A percentile compares a stretch with the other conserved stretches of the same genome.
phyloP scores from a whole-genome alignment of 768 basidiomycete species.

The Tulasnella sp. region DNA sequence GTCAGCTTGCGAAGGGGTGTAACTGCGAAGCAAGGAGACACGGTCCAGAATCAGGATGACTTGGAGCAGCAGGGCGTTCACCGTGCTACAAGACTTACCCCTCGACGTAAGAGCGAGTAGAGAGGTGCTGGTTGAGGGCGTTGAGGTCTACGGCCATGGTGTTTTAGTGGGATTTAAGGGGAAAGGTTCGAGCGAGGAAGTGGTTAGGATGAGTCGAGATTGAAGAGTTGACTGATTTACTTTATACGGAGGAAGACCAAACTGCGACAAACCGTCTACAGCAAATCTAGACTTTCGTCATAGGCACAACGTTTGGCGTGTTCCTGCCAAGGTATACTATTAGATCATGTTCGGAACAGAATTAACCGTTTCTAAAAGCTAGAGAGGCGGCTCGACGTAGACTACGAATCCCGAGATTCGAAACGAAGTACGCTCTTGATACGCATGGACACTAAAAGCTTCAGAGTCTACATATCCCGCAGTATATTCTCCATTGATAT shows the following conservation, averaged over 20 bases:
- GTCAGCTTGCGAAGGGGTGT: slow-evolving; percentile 90
- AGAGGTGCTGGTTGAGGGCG: slow-evolving; percentile 80
- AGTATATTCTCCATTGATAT: not conserved
- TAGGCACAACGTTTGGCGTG: no score
- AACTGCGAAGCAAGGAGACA: slow-evolving; percentile 48
- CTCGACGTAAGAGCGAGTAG: slow-evolving; percentile 82
- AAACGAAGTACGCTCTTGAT: no score
- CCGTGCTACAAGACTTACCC: slow-evolving; percentile 57
- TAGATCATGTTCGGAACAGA: no score
- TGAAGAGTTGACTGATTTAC: not conserved
- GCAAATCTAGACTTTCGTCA: not conserved
- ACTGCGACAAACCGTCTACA: slow-evolving; percentile 1
- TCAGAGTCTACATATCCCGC: not conserved
- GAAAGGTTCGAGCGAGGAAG: not conserved
- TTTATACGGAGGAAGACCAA: not conserved
- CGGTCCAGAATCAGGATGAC: slow-evolving; percentile 7
- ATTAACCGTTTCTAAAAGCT: no score
- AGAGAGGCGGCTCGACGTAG: no score
- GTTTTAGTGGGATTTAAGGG: not conserved
- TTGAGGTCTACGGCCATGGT: slow-evolving; percentile 37
- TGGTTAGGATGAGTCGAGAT: slow-evolving; percentile 12
- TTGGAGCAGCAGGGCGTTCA: not conserved
- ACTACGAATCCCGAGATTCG: no score
- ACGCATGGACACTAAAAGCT: no score
- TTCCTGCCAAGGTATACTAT: no score